Percentiles rank a stretch among this genome's conserved stretches.
These are phyloP conservation scores for Hymenoscyphus scutula DNA, from an alignment of 2,329 filamentous ascomycete genomes.

Conservation along the genomic window DNA sequence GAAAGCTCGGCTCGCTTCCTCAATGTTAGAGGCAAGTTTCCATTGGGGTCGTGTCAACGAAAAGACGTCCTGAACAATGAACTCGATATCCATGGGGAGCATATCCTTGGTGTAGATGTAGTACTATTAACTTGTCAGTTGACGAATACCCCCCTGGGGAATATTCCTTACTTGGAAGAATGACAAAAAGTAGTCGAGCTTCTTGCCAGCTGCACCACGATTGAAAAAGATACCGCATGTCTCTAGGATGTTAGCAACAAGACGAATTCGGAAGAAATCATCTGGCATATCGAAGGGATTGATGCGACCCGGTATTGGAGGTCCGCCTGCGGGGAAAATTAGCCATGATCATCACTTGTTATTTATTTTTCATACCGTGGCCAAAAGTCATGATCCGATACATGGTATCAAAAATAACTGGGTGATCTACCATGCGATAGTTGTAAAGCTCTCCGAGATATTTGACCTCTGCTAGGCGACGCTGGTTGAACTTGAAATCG, in stretches of 20 bases:
- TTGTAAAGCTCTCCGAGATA: conserved; percentile 97
- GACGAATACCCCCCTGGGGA: conserved; percentile 10
- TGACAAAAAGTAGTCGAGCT: conserved; percentile 93
- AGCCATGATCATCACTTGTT: neutral
- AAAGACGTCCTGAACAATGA: conserved; percentile 91
- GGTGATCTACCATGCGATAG: conserved; percentile 93
- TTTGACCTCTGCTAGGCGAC: conserved; percentile 91
- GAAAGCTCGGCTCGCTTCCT: conserved; percentile 82
- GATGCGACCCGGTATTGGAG: conserved; percentile 72
- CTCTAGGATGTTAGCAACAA: conserved; percentile 86
- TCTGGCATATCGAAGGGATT: conserved; percentile 84
- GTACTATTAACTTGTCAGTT: conserved; percentile 55
- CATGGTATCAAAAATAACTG: conserved; percentile 90
- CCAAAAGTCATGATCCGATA: conserved; percentile 95
- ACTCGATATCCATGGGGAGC: conserved; percentile 95
- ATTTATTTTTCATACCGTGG: conserved; percentile 48
- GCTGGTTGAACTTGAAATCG: conserved; percentile 96
- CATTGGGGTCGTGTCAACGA: conserved; percentile 83
- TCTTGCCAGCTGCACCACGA: conserved; percentile 89
- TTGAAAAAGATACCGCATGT: conserved; percentile 97
- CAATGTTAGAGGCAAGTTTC: conserved; percentile 77
- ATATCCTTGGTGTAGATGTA: conserved; percentile 90
- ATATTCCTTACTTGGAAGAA: conserved; percentile 71
- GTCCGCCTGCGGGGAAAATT: conserved; percentile 58
- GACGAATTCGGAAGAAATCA: conserved; percentile 92